Conservation (phyloP, 2,329 filamentous ascomycete genomes). For the Cladosporium sp. region DNA sequence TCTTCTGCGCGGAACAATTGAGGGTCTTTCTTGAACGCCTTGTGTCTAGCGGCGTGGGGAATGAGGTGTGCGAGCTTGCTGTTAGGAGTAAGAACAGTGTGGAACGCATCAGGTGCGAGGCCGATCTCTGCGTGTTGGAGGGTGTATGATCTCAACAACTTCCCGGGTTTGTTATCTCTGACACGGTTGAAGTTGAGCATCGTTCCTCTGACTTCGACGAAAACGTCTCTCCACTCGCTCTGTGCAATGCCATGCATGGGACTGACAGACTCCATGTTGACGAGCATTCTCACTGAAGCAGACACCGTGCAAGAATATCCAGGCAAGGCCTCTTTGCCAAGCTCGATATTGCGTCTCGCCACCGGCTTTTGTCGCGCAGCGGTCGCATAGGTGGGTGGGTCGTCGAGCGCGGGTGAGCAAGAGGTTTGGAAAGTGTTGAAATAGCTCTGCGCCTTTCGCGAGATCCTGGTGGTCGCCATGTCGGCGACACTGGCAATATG, state of each 20-base stretch:
- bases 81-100: slow-evolving; percentile 44
- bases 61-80: slow-evolving; percentile 43
- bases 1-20: slow-evolving; percentile 41
- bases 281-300: slow-evolving; percentile 27
- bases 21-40: slow-evolving; percentile 43
- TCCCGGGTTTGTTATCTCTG: slow-evolving; percentile 53
- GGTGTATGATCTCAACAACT: slow-evolving; percentile 62
- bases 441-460: slow-evolving; percentile 28
- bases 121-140: slow-evolving; percentile 71
- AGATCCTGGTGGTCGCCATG: slow-evolving; percentile 12
- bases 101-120: slow-evolving; percentile 66
- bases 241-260: slow-evolving; percentile 26
- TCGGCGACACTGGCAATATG: neutral
- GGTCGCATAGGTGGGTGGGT: slow-evolving; percentile 29
- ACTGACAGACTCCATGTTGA: slow-evolving; percentile 31
- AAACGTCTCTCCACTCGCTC: slow-evolving; percentile 41
- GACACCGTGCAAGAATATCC: slow-evolving; percentile 31
- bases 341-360: slow-evolving; percentile 14
- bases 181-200: slow-evolving; percentile 60
- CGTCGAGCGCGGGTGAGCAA: slow-evolving; percentile 26
- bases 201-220: slow-evolving; percentile 63
- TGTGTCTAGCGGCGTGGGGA: slow-evolving; percentile 33
- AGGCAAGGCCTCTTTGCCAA: slow-evolving; percentile 27
- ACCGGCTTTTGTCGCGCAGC: slow-evolving; percentile 18
- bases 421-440: slow-evolving; percentile 32